These are phyloP conservation scores for Sporisorium sorghi DNA, from an alignment of 1,284 basidiomycete genomes.

Conservation along the genomic window DNA sequence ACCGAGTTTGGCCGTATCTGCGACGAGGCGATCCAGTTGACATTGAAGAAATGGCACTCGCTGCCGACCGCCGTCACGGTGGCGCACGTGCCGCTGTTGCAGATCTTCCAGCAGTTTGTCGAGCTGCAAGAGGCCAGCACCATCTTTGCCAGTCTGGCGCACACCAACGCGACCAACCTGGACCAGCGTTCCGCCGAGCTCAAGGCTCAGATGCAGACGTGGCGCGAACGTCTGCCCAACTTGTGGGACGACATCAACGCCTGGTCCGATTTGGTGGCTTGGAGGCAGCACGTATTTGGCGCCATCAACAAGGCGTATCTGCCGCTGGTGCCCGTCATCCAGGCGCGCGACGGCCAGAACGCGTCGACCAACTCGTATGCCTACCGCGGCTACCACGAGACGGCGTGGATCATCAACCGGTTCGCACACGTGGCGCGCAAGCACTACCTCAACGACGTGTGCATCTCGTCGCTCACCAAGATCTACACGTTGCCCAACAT, in stretches of 20 bases:
- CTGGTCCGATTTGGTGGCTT: conserved; percentile 97
- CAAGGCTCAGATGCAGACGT: conserved; percentile 78
- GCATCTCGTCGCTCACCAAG: conserved; percentile 92
- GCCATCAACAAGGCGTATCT: conserved; percentile 98
- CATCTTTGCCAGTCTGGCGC: conserved; percentile 86
- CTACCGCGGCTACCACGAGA: conserved; percentile 99
- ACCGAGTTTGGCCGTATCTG: conserved; percentile 74
- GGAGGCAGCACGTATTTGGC: conserved; percentile 89
- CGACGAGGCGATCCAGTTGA: conserved; percentile 96
- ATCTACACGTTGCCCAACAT: conserved; percentile 99
- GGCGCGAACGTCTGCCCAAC: conserved; percentile 96
- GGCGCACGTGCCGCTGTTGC: conserved; percentile 92
- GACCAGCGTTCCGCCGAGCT: conserved; percentile 95
- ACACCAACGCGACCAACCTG: conserved; percentile 87
- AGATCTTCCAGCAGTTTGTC: conserved; percentile 99
- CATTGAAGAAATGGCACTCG: conserved; percentile 94
- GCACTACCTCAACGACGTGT: conserved; percentile 95
- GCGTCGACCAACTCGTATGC: conserved; percentile 79
- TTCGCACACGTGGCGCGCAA: conserved; percentile 99
- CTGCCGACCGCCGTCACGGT: conserved; percentile 86
- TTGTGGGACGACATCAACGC: conserved; percentile 97
- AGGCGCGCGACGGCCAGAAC: conserved; percentile 73
- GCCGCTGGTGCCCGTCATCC: conserved; percentile 75
- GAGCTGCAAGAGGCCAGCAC: conserved; percentile 88
- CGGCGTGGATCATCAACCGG: conserved; percentile 99